Evolutionary conservation across 140 eudicot species (phyloP).

Genomic region (Ambrosia hybrid): DNA sequence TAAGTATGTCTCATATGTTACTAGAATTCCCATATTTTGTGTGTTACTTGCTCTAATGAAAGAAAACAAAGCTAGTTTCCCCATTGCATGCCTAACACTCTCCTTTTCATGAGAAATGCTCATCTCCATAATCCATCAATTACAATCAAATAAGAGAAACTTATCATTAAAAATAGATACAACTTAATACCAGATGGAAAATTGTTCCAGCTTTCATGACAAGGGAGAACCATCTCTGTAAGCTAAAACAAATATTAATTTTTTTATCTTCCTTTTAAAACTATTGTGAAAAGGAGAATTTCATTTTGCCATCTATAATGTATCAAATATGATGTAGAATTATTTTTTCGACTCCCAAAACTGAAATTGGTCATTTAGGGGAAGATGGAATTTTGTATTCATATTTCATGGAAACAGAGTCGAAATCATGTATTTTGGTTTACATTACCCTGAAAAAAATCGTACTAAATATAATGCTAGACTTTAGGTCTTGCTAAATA

Average conservation of each 20-base stretch:
- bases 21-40: slow-evolving; percentile 38
- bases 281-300: not conserved
- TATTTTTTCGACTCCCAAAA: not conserved
- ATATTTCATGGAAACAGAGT: not conserved
- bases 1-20: too few relatives aligned
- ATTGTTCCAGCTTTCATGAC: not conserved
- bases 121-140: not conserved
- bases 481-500: slow-evolving; percentile 1
- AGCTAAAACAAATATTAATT: not conserved
- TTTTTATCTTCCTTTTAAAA: not conserved
- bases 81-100: not conserved
- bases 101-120: not conserved
- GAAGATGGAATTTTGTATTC: not conserved
- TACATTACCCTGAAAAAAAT: not conserved
- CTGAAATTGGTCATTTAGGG: not conserved
- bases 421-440: not conserved
- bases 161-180: not conserved
- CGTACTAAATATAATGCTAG: not conserved
- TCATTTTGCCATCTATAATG: not conserved
- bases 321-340: not conserved
- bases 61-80: not conserved
- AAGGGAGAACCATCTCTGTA: not conserved
- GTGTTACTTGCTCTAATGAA: not conserved
- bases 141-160: not conserved
- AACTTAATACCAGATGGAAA: not conserved